A percentile compares a stretch with the other conserved stretches of the same genome.
phyloP scores from a whole-genome alignment of 176 grass and related monocot genomes.

The Oryza australiensis region DNA sequence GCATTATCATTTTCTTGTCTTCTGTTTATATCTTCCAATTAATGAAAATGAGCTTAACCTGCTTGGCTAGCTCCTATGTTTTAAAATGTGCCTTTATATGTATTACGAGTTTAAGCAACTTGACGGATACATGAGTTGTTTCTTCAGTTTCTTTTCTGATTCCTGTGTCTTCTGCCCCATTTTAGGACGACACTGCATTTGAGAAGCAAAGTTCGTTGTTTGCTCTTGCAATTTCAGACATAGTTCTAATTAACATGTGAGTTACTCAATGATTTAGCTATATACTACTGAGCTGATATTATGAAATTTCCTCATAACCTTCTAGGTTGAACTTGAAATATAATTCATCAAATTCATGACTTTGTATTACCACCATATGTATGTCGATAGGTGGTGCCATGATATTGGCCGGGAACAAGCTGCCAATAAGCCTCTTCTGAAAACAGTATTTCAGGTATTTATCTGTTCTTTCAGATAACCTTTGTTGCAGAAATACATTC shows the following conservation, averaged over 20 bases:
- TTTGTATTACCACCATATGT: neutral
- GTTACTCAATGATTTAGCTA: slow-evolving; percentile 27
- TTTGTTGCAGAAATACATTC: slow-evolving; percentile 13
- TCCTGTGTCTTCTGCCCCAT: slow-evolving; percentile 17
- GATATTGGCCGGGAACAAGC: slow-evolving; percentile 91
- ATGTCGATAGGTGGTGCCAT: slow-evolving; percentile 81
- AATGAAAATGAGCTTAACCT: slow-evolving; percentile 11
- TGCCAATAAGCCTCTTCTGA: slow-evolving; percentile 83
- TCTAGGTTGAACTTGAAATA: slow-evolving; percentile 23
- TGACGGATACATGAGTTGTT: neutral
- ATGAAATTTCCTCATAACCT: slow-evolving; percentile 4
- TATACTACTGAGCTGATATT: neutral
- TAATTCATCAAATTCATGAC: neutral
- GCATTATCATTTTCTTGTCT: neutral
- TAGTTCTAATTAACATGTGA: slow-evolving; percentile 95
- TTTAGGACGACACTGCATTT: slow-evolving; percentile 86
- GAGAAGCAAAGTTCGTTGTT: slow-evolving; percentile 89
- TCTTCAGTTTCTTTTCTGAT: slow-evolving; percentile 35
- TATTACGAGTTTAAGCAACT: slow-evolving; percentile 6
- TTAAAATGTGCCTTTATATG: neutral
- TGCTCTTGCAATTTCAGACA: slow-evolving; percentile 91
- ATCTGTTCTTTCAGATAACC: slow-evolving; percentile 36
- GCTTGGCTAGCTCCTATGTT: slow-evolving; percentile 1
- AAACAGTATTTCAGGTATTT: slow-evolving; percentile 96
- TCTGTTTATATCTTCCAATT: neutral